These are phyloP conservation scores for Phascolomyces articulosus DNA, from an alignment of 371 early-diverging fungal species.

Conservation along the genomic window DNA sequence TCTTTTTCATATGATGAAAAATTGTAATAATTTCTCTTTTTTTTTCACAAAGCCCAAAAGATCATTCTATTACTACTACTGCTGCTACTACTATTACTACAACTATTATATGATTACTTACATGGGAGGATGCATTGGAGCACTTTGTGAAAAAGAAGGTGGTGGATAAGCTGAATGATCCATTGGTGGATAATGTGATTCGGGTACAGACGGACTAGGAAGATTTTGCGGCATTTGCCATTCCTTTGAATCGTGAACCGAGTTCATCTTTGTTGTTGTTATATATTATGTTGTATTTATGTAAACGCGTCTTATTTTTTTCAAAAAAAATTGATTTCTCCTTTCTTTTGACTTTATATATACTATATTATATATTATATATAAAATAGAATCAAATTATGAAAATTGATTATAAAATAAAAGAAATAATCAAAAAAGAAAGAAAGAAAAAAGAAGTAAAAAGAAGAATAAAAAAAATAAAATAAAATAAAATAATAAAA, in stretches of 20 bases:
- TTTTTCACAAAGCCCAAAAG: background rate
- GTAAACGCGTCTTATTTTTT: too few relatives aligned
- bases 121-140: slow-evolving; percentile 17
- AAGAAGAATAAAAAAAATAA: background rate
- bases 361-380: too few relatives aligned
- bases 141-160: background rate
- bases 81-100: background rate
- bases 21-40: too few relatives aligned
- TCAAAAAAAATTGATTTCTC: too few relatives aligned
- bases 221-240: slow-evolving; percentile 5
- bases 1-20: slow-evolving; percentile 3
- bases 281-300: too few relatives aligned
- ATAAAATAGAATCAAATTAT: too few relatives aligned
- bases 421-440: background rate
- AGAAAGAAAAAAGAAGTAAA: background rate
- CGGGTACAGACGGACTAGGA: slow-evolving; percentile 2
- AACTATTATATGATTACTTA: slow-evolving; percentile 4
- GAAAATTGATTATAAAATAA: background rate
- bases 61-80: background rate
- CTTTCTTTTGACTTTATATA: too few relatives aligned
- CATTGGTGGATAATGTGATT: slow-evolving; percentile 14
- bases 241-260: slow-evolving; percentile 13
- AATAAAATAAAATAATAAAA: background rate
- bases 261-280: slow-evolving; percentile 7
- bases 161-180: slow-evolving; percentile 11